Base-by-base conservation (phyloP, 2,329 filamentous ascomycete genomes). In the Penicillium griseofulvum region DNA sequence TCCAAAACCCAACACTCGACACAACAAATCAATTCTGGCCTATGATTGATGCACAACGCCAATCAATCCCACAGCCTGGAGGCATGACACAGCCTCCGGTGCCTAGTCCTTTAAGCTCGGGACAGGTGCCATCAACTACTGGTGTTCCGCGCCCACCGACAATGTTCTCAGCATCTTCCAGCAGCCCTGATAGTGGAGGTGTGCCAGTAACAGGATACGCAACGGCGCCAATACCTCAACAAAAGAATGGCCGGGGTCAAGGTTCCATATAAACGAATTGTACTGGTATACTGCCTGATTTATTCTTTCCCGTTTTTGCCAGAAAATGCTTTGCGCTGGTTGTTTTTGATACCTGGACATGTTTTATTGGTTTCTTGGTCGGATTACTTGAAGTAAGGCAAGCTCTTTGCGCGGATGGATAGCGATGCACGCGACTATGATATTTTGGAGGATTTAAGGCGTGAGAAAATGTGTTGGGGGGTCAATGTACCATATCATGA, bases 1-100 rank as follows among this genome's bases (percentile, higher is more conserved):
- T 88, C 45, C 85, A 88, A 68, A 84, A 82, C 49, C 78, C 82
- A 6, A 78, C 68, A 7, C 59, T 78, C 33, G 78, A 80, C 45
- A 66, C 71, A 10, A 62, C 71, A 14, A 75, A 68, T 39, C 71
- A 71, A 45, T 69, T 72, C 52, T 78, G 74, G 75, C 65, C 68
- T 16, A 68, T 69, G 44, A 65, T 66, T 52, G 72, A 75, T 42
- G 43, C 65, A n/a, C 65, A 70, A 52, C 66, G 68, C 34, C 69
- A 64, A 36, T 57, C 60, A 38, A 58, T 45, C 19, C 65, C 63
- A 41, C 62, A 61, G 31, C 19, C 41, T 19, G 37, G 52, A 17
- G 57, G 52, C 41, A 24, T 62, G 38, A 37, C 62, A 17, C 60
- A 63, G 19, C 58, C 65, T 29, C 58, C 61, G 7, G 34, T 60